phyloP scores from a whole-genome alignment of 352 stramenopile genomes.

The Globisporangium splendens region DNA sequence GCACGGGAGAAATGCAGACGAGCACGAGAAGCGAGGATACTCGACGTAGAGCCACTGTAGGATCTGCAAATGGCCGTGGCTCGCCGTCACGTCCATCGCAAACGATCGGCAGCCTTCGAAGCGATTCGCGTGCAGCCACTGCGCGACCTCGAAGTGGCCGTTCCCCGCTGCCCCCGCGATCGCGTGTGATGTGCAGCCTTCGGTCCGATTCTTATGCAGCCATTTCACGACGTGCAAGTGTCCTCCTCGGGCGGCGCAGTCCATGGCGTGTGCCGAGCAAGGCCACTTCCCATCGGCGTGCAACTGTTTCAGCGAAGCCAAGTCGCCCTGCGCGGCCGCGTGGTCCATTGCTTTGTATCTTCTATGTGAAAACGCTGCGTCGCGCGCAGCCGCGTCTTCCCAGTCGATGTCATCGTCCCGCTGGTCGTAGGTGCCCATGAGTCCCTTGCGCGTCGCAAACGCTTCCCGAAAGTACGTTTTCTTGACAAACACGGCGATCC shows the following conservation, averaged over 20 bases:
- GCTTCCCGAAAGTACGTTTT: constrained; percentile 28
- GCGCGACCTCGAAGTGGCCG: constrained; percentile 29
- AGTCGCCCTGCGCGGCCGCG: too few relatives aligned
- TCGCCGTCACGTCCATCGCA: constrained; percentile 42
- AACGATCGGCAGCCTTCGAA: constrained; percentile 34
- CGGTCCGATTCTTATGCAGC: constrained; percentile 31
- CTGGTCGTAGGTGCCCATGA: constrained; percentile 32
- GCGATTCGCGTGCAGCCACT: constrained; percentile 34
- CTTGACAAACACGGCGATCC: constrained; percentile 27
- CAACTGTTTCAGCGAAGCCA: too few relatives aligned
- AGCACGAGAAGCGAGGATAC: constrained; percentile 30
- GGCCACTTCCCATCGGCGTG: too few relatives aligned
- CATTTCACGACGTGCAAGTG: too few relatives aligned
- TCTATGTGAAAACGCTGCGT: too few relatives aligned
- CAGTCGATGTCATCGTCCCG: constrained; percentile 26
- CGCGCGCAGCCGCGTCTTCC: constrained; percentile 7
- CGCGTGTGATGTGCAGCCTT: constrained; percentile 33
- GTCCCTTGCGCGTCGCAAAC: constrained; percentile 25
- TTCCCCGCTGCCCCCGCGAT: constrained; percentile 35
- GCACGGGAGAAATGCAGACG: constrained; percentile 27
- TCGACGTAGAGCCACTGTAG: constrained; percentile 39
- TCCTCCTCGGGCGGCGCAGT: too few relatives aligned
- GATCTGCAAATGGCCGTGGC: constrained; percentile 39
- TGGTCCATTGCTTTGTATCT: too few relatives aligned
- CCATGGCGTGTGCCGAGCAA: too few relatives aligned